Conservation (phyloP, 2,329 filamentous ascomycete genomes). For the Ophiostoma himal-ulmi region DNA sequence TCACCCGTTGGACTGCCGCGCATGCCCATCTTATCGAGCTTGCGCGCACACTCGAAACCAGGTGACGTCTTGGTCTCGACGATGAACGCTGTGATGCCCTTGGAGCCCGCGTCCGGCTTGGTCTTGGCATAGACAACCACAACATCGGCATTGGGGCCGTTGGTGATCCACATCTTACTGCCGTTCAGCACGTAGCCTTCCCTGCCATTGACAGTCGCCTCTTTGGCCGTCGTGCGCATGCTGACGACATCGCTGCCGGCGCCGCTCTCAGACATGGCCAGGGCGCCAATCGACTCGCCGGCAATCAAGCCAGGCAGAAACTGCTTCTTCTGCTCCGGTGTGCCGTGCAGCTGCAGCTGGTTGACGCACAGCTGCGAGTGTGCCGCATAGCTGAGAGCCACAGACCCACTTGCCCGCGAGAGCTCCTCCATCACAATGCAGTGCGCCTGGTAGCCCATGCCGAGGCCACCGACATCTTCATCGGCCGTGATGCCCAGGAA, state of each 20-base stretch:
- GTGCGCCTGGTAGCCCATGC: constrained; percentile 94
- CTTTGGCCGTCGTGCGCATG: constrained; percentile 81
- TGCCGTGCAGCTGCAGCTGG: constrained; percentile 87
- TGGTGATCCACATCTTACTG: constrained; percentile 99
- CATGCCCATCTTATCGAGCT: constrained; percentile 98
- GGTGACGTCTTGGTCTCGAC: constrained; percentile 59
- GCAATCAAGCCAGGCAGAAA: constrained; percentile 77
- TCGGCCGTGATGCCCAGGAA: constrained; percentile 91
- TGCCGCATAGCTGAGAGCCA: constrained; percentile 87
- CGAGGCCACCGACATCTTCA: constrained; percentile 82
- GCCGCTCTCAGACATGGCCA: constrained; percentile 92
- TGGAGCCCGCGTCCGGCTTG: constrained; percentile 68
- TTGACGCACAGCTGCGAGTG: constrained; percentile 97
- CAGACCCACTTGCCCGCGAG: constrained; percentile 74
- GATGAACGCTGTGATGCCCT: constrained; percentile 92
- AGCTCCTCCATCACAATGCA: constrained; percentile 94
- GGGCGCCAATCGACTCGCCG: constrained; percentile 73
- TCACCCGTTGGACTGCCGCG: constrained; percentile 94
- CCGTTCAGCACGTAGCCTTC: constrained; percentile 75
- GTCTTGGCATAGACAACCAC: constrained; percentile 98
- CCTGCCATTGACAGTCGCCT: constrained; percentile 70
- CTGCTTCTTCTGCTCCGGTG: constrained; percentile 67
- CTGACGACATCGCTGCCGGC: constrained; percentile 90
- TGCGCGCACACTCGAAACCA: constrained; percentile 81
- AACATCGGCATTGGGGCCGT: constrained; percentile 87